phyloP scores from a whole-genome alignment of 495 filamentous ascomycete species.

The Parathielavia appendiculata region DNA sequence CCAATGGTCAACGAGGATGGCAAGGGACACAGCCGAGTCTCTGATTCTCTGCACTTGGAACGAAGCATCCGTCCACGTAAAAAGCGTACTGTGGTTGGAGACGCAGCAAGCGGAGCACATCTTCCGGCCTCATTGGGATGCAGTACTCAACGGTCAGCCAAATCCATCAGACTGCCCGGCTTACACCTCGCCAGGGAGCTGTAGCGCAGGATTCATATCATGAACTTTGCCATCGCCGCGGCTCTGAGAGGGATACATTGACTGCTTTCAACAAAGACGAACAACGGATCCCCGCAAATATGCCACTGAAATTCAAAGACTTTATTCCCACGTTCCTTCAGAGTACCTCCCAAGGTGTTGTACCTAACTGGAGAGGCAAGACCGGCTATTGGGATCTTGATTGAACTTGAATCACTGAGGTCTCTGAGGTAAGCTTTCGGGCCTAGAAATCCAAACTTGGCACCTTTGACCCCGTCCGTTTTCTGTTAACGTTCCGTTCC shows the following conservation, averaged over 20 bases:
- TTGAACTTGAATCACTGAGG: no score
- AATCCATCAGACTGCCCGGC: neutral
- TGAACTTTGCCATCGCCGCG: neutral
- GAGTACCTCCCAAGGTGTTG: no score
- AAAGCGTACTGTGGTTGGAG: constrained; percentile 38
- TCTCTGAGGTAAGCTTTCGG: no score
- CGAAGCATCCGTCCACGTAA: constrained; percentile 26
- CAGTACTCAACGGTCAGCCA: neutral
- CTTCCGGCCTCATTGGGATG: constrained; percentile 14
- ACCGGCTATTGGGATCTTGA: no score
- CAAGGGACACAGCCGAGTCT: constrained; percentile 1
- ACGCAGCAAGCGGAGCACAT: constrained; percentile 11
- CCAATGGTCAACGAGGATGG: constrained; percentile 29
- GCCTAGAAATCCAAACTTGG: no score
- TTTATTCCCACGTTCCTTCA: no score
- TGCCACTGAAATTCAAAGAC: no score
- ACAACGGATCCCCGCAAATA: no score
- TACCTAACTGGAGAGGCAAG: no score
- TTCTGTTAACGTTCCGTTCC: no score
- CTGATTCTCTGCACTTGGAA: constrained; percentile 27
- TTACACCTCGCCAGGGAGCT: neutral
- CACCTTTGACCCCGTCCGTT: no score
- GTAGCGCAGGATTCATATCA: constrained; percentile 2
- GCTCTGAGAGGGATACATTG: neutral
- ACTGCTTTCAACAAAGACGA: no score